Percentiles rank a stretch among this genome's conserved stretches.
Evolutionary conservation across 495 filamentous ascomycete species (phyloP).

Genomic region (Cetradonia linearis): DNA sequence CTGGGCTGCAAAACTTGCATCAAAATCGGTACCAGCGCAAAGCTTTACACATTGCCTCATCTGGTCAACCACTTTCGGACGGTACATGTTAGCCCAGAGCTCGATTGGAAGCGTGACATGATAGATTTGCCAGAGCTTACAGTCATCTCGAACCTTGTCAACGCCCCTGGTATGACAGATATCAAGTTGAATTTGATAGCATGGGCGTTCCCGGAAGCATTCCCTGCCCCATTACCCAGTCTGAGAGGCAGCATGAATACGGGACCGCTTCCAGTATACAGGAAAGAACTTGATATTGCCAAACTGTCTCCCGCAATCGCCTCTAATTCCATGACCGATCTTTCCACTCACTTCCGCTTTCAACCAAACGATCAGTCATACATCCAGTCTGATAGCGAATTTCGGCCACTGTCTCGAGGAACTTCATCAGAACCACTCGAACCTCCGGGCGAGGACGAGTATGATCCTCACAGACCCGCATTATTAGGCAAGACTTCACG

Average conservation of each 20-base stretch:
- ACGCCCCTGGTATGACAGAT: constrained; percentile 45
- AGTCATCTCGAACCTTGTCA: constrained; percentile 38
- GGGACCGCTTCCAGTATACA: constrained; percentile 25
- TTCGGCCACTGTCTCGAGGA: constrained; percentile 15
- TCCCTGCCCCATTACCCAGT: constrained; percentile 27
- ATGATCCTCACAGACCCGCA: constrained; percentile 35
- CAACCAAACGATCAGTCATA: constrained; percentile 19
- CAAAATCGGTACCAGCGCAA: constrained; percentile 31
- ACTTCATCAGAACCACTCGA: constrained; percentile 17
- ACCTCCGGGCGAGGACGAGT: constrained; percentile 32
- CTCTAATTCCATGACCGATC: constrained; percentile 3
- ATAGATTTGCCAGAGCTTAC: constrained; percentile 50
- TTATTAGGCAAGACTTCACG: constrained; percentile 16
- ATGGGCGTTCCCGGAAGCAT: constrained; percentile 44
- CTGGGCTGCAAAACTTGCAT: constrained; percentile 55
- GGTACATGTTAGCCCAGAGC: constrained; percentile 38
- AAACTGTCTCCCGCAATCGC: background rate
- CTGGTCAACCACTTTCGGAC: constrained; percentile 59
- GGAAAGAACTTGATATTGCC: constrained; percentile 20
- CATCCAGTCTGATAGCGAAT: constrained; percentile 22
- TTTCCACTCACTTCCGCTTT: constrained; percentile 3
- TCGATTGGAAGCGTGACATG: constrained; percentile 63
- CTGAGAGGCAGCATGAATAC: constrained; percentile 28
- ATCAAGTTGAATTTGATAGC: constrained; percentile 44
- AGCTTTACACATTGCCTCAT: constrained; percentile 48